A percentile compares a stretch with the other conserved stretches of the same genome.
phyloP scores from a whole-genome alignment of 169 alveolate species.

The Eimeria sp. region DNA sequence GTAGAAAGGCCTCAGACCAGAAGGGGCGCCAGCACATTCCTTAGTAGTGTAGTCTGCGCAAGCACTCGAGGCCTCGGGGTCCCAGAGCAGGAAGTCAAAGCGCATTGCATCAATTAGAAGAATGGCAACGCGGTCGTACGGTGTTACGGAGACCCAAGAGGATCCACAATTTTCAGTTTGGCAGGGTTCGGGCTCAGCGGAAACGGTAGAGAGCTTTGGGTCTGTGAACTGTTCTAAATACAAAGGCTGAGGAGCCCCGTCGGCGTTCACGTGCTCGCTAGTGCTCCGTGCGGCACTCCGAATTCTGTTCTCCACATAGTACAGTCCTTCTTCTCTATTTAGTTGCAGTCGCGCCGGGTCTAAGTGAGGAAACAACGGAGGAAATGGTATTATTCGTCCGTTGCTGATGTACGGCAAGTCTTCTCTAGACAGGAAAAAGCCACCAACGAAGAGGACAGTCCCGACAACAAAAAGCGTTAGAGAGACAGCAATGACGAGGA shows the following conservation, averaged over 20 bases:
- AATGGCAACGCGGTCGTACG: slow-evolving; percentile 81
- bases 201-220: background rate
- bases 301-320: slow-evolving; percentile 3
- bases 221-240: background rate
- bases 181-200: background rate
- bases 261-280: background rate
- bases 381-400: slow-evolving; percentile 49
- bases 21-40: slow-evolving; percentile 38
- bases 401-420: slow-evolving; percentile 30
- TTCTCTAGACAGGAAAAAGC: slow-evolving; percentile 69
- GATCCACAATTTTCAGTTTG: background rate
- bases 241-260: slow-evolving; percentile 4
- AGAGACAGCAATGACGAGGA: slow-evolving; percentile 2
- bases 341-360: slow-evolving; percentile 60
- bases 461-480: slow-evolving; percentile 17
- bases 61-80: slow-evolving; percentile 44
- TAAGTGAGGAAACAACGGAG: slow-evolving; percentile 74
- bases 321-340: slow-evolving; percentile 27
- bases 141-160: slow-evolving; percentile 72
- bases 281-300: background rate
- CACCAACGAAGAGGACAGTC: slow-evolving; percentile 43
- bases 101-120: slow-evolving; percentile 89
- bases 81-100: slow-evolving; percentile 88
- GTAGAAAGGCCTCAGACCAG: slow-evolving; percentile 48
- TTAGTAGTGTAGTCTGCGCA: slow-evolving; percentile 1